Evolutionary conservation across 306 rosid species (phyloP), one percentile per base, ranked within the genome.

Genomic region (Fragaria iinumae): DNA sequence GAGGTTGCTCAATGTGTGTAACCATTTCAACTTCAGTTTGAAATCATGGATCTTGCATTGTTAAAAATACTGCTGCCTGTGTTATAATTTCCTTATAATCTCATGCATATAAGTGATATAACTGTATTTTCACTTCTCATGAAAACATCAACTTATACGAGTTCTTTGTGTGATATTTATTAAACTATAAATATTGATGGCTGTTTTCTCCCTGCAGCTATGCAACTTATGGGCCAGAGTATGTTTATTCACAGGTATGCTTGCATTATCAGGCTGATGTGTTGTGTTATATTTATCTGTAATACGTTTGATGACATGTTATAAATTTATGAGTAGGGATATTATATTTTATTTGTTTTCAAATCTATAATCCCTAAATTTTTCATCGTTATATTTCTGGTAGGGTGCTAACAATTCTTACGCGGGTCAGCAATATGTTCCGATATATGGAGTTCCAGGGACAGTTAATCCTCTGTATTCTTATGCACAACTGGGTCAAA

Each of bases 171-270:
- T 47, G 82, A 85, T 80, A 78, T 81, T 76, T 82, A 11, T 13
- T 77, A 73, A 80, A 84, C 47, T 77, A 80, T 75, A 79, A 68
- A 67, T 76, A 82, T 55, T 74, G 77, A 53, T 80, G 85, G 76
- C 80, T 81, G 71, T 85, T 82, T 85, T 83, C 47, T 81, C 71
- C 72, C 63, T 86, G 90, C 90, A 94, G 98, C 88, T 94, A 91
- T 89, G 82, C 94, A 68, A 34, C 96, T 47, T 90, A 91, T 80
- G 98, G 97, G 77, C 95, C 93, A n/a, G 98, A 94, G 53, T 91
- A 85, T 76, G 48, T 78, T 78, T 91, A 89, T 77, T 89, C 87
- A 55, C 98, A 94, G 97, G 98, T 94, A 72, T 59, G 60, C 25
- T 29, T 66, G 48, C 16, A 38, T 16, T 13, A 34, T 32, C 67